These are phyloP conservation scores for Scenedesmus sp. DNA, from an alignment of 163 green algal genomes.

Conservation along the genomic window DNA sequence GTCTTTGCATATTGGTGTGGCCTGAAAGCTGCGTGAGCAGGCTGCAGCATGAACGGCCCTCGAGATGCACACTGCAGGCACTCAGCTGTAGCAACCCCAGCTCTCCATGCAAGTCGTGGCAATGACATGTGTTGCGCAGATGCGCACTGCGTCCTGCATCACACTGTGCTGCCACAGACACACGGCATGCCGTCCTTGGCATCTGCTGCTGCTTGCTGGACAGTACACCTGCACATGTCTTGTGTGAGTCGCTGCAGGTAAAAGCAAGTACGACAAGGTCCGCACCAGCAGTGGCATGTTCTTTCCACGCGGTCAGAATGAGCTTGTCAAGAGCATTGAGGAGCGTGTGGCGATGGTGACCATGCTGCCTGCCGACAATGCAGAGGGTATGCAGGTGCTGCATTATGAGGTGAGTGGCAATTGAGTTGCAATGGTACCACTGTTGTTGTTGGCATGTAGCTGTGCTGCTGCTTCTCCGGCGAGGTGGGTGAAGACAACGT, in stretches of 20 bases:
- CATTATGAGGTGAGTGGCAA: constrained; percentile 49
- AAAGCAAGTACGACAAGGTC: constrained; percentile 40
- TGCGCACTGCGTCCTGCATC: not conserved
- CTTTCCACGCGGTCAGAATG: constrained; percentile 67
- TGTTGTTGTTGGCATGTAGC: not conserved
- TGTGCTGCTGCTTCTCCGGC: no score
- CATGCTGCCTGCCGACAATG: constrained; percentile 45
- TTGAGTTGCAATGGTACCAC: not conserved
- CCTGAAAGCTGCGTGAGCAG: no score
- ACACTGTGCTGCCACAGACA: no score
- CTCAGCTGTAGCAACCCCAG: not conserved
- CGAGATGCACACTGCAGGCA: no score
- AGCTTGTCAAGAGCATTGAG: constrained; percentile 44
- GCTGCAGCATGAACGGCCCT: not conserved
- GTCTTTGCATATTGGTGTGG: no score
- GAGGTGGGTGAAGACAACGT: no score
- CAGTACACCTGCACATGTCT: not conserved
- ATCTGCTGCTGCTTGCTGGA: not conserved
- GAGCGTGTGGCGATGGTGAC: constrained; percentile 53
- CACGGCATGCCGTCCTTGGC: not conserved
- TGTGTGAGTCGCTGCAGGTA: not conserved
- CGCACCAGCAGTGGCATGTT: constrained; percentile 79
- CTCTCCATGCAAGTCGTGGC: no score
- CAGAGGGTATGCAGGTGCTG: constrained; percentile 73
- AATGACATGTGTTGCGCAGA: no score